Percentiles rank a stretch among this genome's conserved stretches.
Conservation (phyloP, 2,329 filamentous ascomycete genomes). For the Didymella pinodella region DNA sequence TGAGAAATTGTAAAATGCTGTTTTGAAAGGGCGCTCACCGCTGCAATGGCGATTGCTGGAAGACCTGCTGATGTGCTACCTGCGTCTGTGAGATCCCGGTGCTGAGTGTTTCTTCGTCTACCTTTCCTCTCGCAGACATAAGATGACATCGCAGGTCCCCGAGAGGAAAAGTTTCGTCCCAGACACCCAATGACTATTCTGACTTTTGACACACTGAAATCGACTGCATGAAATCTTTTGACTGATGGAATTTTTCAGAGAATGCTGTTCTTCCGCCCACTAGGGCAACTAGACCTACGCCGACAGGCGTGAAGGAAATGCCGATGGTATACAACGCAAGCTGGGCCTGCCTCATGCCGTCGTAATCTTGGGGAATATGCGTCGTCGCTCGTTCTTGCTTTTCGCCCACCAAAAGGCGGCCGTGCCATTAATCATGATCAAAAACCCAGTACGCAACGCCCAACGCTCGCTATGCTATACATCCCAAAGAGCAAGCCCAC, state of each 20-base stretch:
- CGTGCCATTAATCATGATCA: slow-evolving; percentile 24
- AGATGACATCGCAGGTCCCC: neutral
- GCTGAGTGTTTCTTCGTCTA: neutral
- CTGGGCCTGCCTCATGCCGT: slow-evolving; percentile 29
- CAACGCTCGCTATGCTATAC: slow-evolving; percentile 50
- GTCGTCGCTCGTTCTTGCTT: slow-evolving; percentile 44
- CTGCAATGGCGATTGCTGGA: neutral
- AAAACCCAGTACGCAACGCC: slow-evolving; percentile 44
- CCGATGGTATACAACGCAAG: slow-evolving; percentile 26
- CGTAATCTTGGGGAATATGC: slow-evolving; percentile 42
- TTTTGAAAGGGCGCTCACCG: neutral
- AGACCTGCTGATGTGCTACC: neutral
- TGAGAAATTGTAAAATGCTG: slow-evolving; percentile 2
- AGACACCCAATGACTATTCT: neutral
- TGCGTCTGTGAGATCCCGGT: neutral
- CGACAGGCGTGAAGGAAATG: slow-evolving; percentile 13
- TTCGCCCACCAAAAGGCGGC: slow-evolving; percentile 32
- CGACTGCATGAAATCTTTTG: neutral
- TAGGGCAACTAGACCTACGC: slow-evolving; percentile 23
- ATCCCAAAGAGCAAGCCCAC: slow-evolving; percentile 32
- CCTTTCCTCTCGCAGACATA: slow-evolving; percentile 17
- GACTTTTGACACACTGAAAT: no score
- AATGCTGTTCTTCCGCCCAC: slow-evolving; percentile 23
- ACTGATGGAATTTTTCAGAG: slow-evolving; percentile 9
- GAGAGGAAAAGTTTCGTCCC: slow-evolving; percentile 1